Percentiles rank a stretch among this genome's conserved stretches.
Conservation (phyloP, 2,329 filamentous ascomycete species). For the Mycosphaerella arachidis region DNA sequence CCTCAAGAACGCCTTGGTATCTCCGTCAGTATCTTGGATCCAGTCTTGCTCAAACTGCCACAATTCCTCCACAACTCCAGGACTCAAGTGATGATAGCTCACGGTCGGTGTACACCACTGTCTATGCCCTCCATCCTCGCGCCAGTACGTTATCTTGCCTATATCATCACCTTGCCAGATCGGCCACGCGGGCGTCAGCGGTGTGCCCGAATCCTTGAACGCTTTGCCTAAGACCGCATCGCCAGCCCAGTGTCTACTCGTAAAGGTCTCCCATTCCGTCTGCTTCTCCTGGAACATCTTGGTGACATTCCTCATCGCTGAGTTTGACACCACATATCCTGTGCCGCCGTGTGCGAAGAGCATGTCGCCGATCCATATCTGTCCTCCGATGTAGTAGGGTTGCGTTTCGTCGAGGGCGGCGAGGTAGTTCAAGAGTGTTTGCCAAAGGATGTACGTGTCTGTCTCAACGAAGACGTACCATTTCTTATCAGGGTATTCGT, state of each 20-base stretch:
- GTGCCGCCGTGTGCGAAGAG: conserved; percentile 39
- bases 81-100: conserved; percentile 25
- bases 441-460: conserved; percentile 54
- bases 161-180: conserved; percentile 26
- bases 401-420: conserved; percentile 37
- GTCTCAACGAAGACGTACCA: conserved; percentile 59
- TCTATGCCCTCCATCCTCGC: conserved; percentile 18
- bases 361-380: conserved; percentile 33
- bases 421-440: conserved; percentile 42
- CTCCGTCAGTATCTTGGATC: conserved; percentile 16
- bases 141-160: conserved; percentile 22
- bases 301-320: conserved; percentile 32
- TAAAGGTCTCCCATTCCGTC: conserved; percentile 26
- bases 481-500: conserved; percentile 43
- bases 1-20: conserved; percentile 10
- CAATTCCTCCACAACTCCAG: conserved; percentile 18
- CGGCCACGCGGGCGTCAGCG: conserved; percentile 24
- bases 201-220: conserved; percentile 22
- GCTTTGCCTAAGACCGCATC: conserved; percentile 29
- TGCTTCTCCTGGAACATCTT: conserved; percentile 40
- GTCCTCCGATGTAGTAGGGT: conserved; percentile 40
- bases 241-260: conserved; percentile 27
- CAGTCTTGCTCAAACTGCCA: conserved; percentile 26
- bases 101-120: conserved; percentile 27
- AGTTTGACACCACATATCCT: conserved; percentile 40